phyloP scores from a whole-genome alignment of 768 basidiomycete species.

The Inosperma sp. region DNA sequence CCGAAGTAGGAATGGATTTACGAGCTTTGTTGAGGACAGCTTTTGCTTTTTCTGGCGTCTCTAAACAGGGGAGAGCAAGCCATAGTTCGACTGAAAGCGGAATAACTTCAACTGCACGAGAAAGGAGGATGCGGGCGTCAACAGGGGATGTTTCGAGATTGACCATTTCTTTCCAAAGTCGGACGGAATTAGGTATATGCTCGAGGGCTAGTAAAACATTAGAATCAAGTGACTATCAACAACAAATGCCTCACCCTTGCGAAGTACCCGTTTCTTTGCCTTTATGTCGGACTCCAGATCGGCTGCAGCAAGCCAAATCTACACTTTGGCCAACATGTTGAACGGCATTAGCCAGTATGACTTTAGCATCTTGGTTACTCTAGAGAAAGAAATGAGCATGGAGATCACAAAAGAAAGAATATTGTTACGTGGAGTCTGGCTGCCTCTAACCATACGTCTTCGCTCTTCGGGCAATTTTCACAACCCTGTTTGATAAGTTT shows the following conservation, averaged over 20 bases:
- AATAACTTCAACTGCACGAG: constrained; percentile 95
- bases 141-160: constrained; percentile 86
- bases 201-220: constrained; percentile 64
- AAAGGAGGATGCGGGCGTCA: constrained; percentile 88
- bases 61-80: constrained; percentile 96
- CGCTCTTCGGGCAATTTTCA: constrained; percentile 92
- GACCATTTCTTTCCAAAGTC: constrained; percentile 97
- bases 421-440: constrained; percentile 80
- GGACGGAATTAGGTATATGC: constrained; percentile 94
- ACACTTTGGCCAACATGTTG: constrained; percentile 94
- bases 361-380: constrained; percentile 91
- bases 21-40: constrained; percentile 95
- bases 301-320: constrained; percentile 93
- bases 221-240: not conserved
- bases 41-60: constrained; percentile 87
- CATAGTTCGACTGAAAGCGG: constrained; percentile 95
- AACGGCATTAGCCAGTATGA: constrained; percentile 90
- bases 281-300: constrained; percentile 82
- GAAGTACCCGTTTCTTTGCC: constrained; percentile 84
- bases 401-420: not conserved
- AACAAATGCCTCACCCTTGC: constrained; percentile 62
- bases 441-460: constrained; percentile 98
- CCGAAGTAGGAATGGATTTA: constrained; percentile 88
- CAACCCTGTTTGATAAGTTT: constrained; percentile 93
- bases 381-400: constrained; percentile 25